phyloP scores from a whole-genome alignment of 2,329 filamentous ascomycete genomes.

The Domatiomyces globalis region DNA sequence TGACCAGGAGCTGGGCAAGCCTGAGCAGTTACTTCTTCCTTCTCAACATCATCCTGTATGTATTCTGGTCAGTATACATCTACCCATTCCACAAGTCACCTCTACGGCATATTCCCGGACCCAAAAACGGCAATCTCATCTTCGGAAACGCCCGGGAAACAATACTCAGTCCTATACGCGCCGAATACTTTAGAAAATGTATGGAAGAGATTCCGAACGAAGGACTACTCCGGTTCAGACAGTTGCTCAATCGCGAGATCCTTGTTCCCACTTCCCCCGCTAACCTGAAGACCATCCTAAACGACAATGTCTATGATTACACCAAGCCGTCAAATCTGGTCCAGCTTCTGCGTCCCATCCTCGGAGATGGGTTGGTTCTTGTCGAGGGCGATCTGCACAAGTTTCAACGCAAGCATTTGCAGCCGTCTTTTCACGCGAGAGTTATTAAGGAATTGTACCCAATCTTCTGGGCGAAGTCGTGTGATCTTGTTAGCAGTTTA shows the following conservation, averaged over 20 bases:
- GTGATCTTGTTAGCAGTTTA: not conserved
- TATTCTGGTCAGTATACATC: not conserved
- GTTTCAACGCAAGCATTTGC: constrained; percentile 1
- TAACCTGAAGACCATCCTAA: constrained; percentile 32
- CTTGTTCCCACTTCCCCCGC: constrained; percentile 33
- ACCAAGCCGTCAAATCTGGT: constrained; percentile 1
- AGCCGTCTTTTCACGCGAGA: constrained; percentile 1
- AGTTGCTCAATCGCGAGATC: constrained; percentile 32
- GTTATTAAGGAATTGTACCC: constrained; percentile 3
- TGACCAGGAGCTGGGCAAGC: not conserved
- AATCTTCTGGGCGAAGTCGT: constrained; percentile 1
- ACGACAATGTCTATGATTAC: not conserved
- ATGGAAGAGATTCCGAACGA: constrained; percentile 34
- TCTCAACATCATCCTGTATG: not conserved
- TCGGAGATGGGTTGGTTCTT: constrained; percentile 1
- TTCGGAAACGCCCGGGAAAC: not conserved
- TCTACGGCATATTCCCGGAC: constrained; percentile 19
- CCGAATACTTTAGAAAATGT: constrained; percentile 22
- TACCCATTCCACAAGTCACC: constrained; percentile 18
- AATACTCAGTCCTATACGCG: not conserved
- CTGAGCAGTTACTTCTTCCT: not conserved
- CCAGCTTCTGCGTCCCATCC: not conserved
- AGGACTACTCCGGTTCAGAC: constrained; percentile 34
- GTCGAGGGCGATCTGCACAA: constrained; percentile 4
- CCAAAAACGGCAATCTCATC: constrained; percentile 2